Conservation (phyloP, 2,329 filamentous ascomycete genomes). For the Colletotrichum sublineola region DNA sequence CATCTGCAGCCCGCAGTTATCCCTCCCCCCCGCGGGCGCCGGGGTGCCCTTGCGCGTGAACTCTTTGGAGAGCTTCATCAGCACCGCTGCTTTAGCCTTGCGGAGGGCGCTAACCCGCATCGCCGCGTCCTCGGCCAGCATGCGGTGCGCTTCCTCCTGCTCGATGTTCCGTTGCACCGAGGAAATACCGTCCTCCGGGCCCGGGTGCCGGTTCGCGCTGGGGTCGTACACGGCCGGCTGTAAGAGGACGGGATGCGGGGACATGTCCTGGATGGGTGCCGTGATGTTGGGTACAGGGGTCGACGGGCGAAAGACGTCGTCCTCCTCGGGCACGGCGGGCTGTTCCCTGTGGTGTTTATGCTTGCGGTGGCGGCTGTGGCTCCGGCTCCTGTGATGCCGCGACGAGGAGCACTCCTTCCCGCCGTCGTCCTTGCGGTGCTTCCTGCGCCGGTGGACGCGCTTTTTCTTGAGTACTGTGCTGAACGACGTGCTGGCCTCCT, state of each 20-base stretch:
- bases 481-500: constrained; percentile 54
- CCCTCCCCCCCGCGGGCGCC: constrained; percentile 39
- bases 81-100: constrained; percentile 71
- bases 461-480: constrained; percentile 65
- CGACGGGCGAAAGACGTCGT: constrained; percentile 45
- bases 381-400: constrained; percentile 18
- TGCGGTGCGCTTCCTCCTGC: constrained; percentile 67
- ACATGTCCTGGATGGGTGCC: constrained; percentile 63
- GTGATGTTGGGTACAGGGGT: constrained; percentile 58
- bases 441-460: constrained; percentile 54
- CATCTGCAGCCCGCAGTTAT: constrained; percentile 51
- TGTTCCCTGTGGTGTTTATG: constrained; percentile 46
- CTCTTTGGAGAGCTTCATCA: constrained; percentile 70
- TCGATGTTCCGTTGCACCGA: constrained; percentile 70
- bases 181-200: constrained; percentile 63
- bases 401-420: constrained; percentile 33
- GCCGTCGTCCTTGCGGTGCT: constrained; percentile 51
- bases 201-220: constrained; percentile 38
- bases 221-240: constrained; percentile 71
- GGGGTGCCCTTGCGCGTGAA: constrained; percentile 50
- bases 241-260: constrained; percentile 64
- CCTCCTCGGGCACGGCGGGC: constrained; percentile 37
- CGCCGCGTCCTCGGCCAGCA: constrained; percentile 69
- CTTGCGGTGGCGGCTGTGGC: constrained; percentile 43
- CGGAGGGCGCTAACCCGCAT: constrained; percentile 67